These are phyloP conservation scores for Wakefieldia striispora DNA, from an alignment of 768 basidiomycete species.

Conservation along the genomic window DNA sequence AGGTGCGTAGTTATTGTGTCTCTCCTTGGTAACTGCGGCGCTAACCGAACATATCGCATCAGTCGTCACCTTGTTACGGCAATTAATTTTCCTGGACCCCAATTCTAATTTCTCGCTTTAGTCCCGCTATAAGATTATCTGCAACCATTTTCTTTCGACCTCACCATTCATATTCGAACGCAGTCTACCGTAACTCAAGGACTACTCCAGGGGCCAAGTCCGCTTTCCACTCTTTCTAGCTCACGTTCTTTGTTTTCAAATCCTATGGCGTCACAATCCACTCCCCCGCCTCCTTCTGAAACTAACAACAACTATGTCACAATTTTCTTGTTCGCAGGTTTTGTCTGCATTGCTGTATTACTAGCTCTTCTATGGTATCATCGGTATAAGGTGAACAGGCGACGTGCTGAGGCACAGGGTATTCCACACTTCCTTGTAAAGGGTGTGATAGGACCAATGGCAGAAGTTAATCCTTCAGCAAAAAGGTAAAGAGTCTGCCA, in stretches of 20 bases:
- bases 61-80: background rate
- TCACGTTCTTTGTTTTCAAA: constrained; percentile 10
- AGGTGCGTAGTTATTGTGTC: background rate
- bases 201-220: background rate
- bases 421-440: constrained; percentile 39
- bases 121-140: constrained; percentile 9
- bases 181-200: background rate
- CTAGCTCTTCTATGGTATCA: constrained; percentile 34
- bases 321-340: constrained; percentile 39
- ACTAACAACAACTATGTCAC: constrained; percentile 41
- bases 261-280: constrained; percentile 12
- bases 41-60: constrained; percentile 2
- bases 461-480: constrained; percentile 1
- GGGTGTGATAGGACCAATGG: constrained; percentile 5
- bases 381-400: constrained; percentile 39
- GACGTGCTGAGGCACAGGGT: constrained; percentile 36
- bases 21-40: constrained; percentile 8
- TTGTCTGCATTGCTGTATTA: constrained; percentile 23
- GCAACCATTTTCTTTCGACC: background rate
- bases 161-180: constrained; percentile 5
- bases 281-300: background rate
- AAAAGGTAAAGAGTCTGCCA: constrained; percentile 11
- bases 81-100: background rate
- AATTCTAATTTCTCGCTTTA: background rate
- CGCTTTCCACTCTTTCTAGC: constrained; percentile 6